Percentiles rank a stretch among this genome's conserved stretches.
phyloP scores from a whole-genome alignment of 768 basidiomycete species.

The Leucogyrophana mollusca region DNA sequence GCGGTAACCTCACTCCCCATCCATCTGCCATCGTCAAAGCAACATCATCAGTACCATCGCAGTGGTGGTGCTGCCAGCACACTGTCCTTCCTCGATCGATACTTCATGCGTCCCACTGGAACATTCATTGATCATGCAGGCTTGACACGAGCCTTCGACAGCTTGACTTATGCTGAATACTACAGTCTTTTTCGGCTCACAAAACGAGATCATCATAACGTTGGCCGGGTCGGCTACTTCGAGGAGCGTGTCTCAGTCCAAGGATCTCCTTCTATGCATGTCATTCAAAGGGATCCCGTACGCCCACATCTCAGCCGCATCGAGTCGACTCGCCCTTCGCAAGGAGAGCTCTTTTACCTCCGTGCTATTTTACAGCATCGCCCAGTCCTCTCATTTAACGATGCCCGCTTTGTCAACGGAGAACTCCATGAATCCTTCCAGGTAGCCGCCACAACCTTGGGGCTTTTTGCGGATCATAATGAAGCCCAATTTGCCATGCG shows the following conservation, averaged over 20 bases:
- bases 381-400: conserved; percentile 15
- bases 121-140: background rate
- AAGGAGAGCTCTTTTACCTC: conserved; percentile 36
- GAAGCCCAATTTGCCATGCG: conserved; percentile 28
- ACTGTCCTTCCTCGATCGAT: conserved; percentile 16
- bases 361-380: conserved; percentile 22
- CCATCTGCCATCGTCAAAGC: conserved; percentile 21
- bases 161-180: conserved; percentile 16
- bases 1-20: conserved; percentile 31
- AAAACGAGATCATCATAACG: conserved; percentile 2
- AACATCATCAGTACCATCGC: conserved; percentile 23
- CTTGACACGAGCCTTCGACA: conserved; percentile 2
- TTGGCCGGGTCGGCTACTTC: conserved; percentile 3
- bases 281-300: conserved; percentile 5
- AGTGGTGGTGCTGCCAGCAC: background rate
- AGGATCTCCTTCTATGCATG: conserved; percentile 12
- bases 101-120: conserved; percentile 16
- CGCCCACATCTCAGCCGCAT: conserved; percentile 11
- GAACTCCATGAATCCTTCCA: conserved; percentile 16
- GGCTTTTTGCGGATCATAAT: conserved; percentile 21
- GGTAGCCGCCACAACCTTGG: conserved; percentile 19
- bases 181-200: conserved; percentile 13
- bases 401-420: conserved; percentile 21
- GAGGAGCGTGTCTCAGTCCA: conserved; percentile 2
- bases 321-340: conserved; percentile 18